A percentile compares a stretch with the other conserved stretches of the same genome.
Conservation (phyloP, 2,329 filamentous ascomycete species). For the Emergomyces orientalis region DNA sequence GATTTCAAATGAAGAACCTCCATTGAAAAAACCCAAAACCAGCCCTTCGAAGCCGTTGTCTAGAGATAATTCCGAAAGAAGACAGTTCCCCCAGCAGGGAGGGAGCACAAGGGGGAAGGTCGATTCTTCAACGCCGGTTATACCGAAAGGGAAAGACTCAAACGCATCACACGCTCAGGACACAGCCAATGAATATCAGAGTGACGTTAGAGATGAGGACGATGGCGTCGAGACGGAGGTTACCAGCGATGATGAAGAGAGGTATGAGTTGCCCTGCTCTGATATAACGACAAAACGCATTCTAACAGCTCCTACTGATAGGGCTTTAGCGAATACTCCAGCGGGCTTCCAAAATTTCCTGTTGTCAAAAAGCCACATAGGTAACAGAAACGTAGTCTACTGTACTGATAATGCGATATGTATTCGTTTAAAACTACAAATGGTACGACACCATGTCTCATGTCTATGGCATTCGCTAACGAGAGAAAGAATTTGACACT, state of each 20-base stretch:
- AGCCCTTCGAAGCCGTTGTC: constrained; percentile 19
- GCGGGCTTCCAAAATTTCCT: constrained; percentile 31
- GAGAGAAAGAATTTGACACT: constrained; percentile 32
- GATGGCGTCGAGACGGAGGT: constrained; percentile 5
- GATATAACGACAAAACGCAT: not conserved
- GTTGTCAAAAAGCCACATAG: constrained; percentile 31
- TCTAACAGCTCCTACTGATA: constrained; percentile 21
- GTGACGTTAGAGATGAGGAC: constrained; percentile 1
- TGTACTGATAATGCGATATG: constrained; percentile 31
- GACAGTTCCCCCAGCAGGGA: constrained; percentile 1
- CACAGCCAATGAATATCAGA: not conserved
- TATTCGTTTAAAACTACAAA: constrained; percentile 33
- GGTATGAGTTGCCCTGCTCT: not conserved
- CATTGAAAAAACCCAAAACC: constrained; percentile 27
- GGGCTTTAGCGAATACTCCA: constrained; percentile 25
- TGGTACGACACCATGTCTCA: constrained; percentile 20
- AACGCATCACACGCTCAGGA: not conserved
- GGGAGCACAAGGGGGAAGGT: not conserved
- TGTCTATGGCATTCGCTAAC: constrained; percentile 4
- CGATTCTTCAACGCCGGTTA: constrained; percentile 7
- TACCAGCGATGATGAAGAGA: constrained; percentile 5
- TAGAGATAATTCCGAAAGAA: constrained; percentile 13
- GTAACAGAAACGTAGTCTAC: constrained; percentile 31
- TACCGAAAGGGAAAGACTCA: constrained; percentile 14
- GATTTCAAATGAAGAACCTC: constrained; percentile 24